phyloP scores from a whole-genome alignment of 75 land plant species.

The Isoetes taiwanensis region DNA sequence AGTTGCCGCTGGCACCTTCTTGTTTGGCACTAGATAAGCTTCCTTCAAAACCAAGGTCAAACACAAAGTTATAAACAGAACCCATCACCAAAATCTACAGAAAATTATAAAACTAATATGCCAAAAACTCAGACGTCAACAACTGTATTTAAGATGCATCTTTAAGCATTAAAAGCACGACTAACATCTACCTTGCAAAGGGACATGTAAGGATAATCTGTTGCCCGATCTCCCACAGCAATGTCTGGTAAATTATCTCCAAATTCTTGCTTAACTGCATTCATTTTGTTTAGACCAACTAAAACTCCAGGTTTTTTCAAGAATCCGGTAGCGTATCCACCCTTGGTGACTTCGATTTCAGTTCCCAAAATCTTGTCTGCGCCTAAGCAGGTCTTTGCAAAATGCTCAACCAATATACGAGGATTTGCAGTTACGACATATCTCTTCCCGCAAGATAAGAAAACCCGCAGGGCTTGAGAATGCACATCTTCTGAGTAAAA shows the following conservation, averaged over 20 bases:
- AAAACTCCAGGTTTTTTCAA: conserved; percentile 45
- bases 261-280: conserved; percentile 23
- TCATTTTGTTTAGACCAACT: conserved; percentile 45
- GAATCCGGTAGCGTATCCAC: conserved; percentile 68
- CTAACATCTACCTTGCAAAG: conserved; percentile 37
- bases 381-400: conserved; percentile 50
- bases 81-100: neutral
- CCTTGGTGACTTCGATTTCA: conserved; percentile 47
- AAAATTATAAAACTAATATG: neutral
- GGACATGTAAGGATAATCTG: conserved; percentile 37
- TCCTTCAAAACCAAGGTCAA: conserved; percentile 29
- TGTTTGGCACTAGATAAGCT: conserved; percentile 41
- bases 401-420: conserved; percentile 73
- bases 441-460: conserved; percentile 33
- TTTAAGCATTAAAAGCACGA: too few species aligned
- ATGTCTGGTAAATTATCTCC: conserved; percentile 40
- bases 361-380: conserved; percentile 74
- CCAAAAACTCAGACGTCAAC: neutral
- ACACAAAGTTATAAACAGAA: neutral
- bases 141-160: neutral
- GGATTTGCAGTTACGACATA: conserved; percentile 61
- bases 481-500: conserved; percentile 66
- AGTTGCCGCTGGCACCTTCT: conserved; percentile 33
- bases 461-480: conserved; percentile 51
- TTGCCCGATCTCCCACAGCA: conserved; percentile 52